Base-by-base conservation (phyloP, 148 eudicot species). In the Heliosperma pusillum region DNA sequence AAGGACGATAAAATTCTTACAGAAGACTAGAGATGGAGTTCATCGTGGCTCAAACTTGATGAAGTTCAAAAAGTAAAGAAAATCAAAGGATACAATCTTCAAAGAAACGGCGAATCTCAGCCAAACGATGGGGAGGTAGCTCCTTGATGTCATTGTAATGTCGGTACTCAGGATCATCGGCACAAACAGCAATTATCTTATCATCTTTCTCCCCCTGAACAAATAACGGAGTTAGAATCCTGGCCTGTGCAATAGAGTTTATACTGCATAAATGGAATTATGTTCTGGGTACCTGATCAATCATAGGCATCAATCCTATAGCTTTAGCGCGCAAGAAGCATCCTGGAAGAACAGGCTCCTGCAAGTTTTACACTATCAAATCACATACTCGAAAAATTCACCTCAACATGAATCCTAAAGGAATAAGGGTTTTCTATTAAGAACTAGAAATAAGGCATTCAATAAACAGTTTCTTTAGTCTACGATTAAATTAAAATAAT, bases 261-360 rank as follows among this genome's bases (percentile, higher is more conserved):
- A 63, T 17, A 10, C 52, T 10, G 22, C 10, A 2, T 40, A 40
- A 72, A 58, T 25, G 45, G n/a, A 61, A 33, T 2, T 33, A 33
- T 3, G 4, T 33, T 33, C n/a, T 33, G 69, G 17, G 16, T 70
- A 87, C 93, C 93, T 87, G 91, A 79, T 91, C 93, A 79, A 91
- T 91, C 97, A 91, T 91, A 62, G 97, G 93, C 93, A 91, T 91
- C 64, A 91, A 80, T 75, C 97, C 97, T 36, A 91, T 91, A 57
- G 97, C 97, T 78, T 86, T 86, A 24, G 93, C 97, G 19, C 97
- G 86, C 82, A 91, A 84, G 87, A 89, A 91, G 80, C 93, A 87
- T 33, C 97, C 97, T 52, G 97, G 91, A 76, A 91, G 81, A 75
- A 91, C 92, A 20, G 93, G 97, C 72, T 91, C 93, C 97, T 91